Base-by-base conservation (phyloP, 805 yeast genomes). In the Candida michaelii region DNA sequence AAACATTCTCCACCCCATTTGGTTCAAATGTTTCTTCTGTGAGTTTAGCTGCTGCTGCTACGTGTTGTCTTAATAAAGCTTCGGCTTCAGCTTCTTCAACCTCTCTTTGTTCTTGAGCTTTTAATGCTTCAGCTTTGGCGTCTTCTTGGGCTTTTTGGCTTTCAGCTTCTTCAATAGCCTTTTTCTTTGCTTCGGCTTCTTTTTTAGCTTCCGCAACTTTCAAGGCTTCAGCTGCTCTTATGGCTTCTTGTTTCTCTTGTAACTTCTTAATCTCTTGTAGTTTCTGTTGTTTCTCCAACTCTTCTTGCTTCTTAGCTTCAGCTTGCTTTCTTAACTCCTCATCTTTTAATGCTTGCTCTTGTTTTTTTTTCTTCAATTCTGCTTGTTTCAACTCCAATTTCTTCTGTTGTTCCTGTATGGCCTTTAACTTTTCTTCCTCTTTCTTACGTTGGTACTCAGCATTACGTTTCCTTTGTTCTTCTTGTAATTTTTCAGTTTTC, bases 351-450 rank as follows among this genome's bases (percentile, higher is more conserved):
- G 56, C 65, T 36, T 60, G 62, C 40, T 58, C 56, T 36, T 51
- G n/a, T 23, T 34, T 8, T 14, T 34, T 6, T 39, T 43, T 30
- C 40, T 48, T 54, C 32, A 59, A 59, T 31, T 58, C 63, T 34
- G 58, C 62, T 44, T 58, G 65, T 49, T 54, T 55, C 16, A 58
- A 62, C 45, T 58, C 67, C 12, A 55, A 47, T 44, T 56, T 58
- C 48, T 56, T 65, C 39, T 56, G 56, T 29, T 59, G 62, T 39
- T 63, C 69, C 47, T 67, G 73, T 36, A 67, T 60, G 13, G 63
- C 51, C 62, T 59, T 76, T 69, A 63, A 55, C 56, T 76, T 73
- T 48, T 78, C 79, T 50, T 76, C 82, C 43, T 69, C 74, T 40
- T 66, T 65, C 49, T 66, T 68, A 40, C 64, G 51, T 15, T 61